These are phyloP conservation scores for Salix koriyanagi DNA, from an alignment of 345 rosid species.

Conservation along the genomic window DNA sequence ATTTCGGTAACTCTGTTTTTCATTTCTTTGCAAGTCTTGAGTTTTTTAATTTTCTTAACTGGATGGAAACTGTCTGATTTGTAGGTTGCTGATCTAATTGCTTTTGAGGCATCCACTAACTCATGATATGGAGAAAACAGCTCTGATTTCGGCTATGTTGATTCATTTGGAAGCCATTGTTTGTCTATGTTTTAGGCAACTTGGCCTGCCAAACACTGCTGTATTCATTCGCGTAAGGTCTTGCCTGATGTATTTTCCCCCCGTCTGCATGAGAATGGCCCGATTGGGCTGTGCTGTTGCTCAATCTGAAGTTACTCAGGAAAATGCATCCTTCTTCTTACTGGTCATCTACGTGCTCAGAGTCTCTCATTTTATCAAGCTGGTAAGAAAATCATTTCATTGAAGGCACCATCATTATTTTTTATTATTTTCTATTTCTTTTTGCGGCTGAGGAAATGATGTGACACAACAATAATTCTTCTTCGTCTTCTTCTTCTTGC, in stretches of 20 bases:
- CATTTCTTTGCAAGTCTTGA: too few species aligned
- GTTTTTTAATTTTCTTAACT: too few species aligned
- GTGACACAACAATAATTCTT: neutral
- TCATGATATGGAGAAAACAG: too few species aligned
- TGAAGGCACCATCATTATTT: too few species aligned
- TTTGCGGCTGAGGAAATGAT: too few species aligned
- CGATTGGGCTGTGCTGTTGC: neutral
- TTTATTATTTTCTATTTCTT: too few species aligned
- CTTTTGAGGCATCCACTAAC: too few species aligned
- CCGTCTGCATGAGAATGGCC: neutral
- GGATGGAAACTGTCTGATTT: too few species aligned
- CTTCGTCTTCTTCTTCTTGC: neutral
- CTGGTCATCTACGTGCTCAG: slow-evolving; percentile 2
- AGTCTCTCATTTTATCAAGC: slow-evolving; percentile 77
- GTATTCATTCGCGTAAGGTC: slow-evolving; percentile 82
- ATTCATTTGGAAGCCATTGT: slow-evolving; percentile 80
- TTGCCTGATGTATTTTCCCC: slow-evolving; percentile 6
- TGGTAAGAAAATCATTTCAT: slow-evolving; percentile 45
- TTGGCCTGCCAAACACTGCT: slow-evolving; percentile 83
- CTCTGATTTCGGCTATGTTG: slow-evolving; percentile 21
- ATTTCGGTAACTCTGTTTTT: too few species aligned
- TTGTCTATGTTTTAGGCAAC: slow-evolving; percentile 39
- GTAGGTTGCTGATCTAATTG: too few species aligned
- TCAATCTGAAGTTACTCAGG: too few species aligned
- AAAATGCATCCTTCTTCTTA: too few species aligned